phyloP scores from a whole-genome alignment of 2,329 filamentous ascomycete species.

The Penicillium sp. region DNA sequence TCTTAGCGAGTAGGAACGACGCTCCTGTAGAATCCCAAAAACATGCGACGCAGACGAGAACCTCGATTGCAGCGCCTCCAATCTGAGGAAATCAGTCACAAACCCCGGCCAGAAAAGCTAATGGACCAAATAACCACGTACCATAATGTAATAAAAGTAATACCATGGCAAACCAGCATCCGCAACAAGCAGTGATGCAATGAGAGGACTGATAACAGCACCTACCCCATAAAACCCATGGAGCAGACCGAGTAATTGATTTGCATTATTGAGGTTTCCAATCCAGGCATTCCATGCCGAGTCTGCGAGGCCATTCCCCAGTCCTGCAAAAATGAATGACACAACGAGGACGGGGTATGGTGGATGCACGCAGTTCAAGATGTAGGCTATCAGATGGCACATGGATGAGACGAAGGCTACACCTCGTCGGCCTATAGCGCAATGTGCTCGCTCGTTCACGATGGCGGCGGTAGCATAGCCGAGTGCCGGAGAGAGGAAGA shows the following conservation, averaged over 20 bases:
- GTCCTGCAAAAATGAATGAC: conserved; percentile 57
- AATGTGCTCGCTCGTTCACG: conserved; percentile 38
- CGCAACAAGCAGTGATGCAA: conserved; percentile 64
- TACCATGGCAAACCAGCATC: conserved; percentile 58
- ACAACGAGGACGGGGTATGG: conserved; percentile 60
- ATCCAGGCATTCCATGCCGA: conserved; percentile 53
- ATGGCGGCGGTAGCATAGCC: conserved; percentile 43
- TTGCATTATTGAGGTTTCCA: conserved; percentile 64
- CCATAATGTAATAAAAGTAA: conserved; percentile 66
- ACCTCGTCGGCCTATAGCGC: conserved; percentile 55
- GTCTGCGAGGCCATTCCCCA: conserved; percentile 59
- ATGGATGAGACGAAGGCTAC: conserved; percentile 56
- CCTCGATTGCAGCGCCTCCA: conserved; percentile 2
- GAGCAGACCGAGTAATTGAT: conserved; percentile 62
- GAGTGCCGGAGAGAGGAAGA: conserved; percentile 43
- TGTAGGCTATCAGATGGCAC: conserved; percentile 25
- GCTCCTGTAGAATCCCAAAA: conserved; percentile 3
- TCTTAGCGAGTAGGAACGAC: not conserved
- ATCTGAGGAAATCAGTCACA: not conserved
- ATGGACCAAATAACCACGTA: conserved; percentile 23
- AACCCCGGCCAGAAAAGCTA: too few relatives aligned
- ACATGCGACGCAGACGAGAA: not conserved
- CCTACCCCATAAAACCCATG: conserved; percentile 64
- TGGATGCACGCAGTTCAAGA: conserved; percentile 55
- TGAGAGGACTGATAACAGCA: conserved; percentile 57